Evolutionary conservation across 1,284 basidiomycete species (phyloP).

Genomic region (Cutaneotrichosporon daszewskae): DNA sequence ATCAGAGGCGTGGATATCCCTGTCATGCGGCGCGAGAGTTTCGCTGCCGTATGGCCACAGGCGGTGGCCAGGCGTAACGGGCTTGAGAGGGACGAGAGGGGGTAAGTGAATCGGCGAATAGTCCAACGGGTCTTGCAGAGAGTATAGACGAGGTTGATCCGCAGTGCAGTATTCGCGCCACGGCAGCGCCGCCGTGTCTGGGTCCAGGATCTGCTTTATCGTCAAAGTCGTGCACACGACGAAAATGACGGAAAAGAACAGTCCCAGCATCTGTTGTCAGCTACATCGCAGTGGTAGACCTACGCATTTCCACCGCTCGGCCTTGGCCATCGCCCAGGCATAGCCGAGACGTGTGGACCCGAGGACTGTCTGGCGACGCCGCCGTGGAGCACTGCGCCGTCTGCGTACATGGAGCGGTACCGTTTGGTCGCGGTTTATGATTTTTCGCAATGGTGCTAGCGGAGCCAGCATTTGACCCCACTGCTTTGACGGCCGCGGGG

Average conservation of each 20-base stretch:
- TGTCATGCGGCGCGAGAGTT: constrained; percentile 18
- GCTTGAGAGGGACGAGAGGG: constrained; percentile 18
- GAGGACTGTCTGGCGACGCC: no score
- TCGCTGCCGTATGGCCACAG: constrained; percentile 35
- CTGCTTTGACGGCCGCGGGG: background rate
- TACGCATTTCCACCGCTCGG: no score
- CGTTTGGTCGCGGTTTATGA: no score
- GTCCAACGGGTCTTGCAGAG: constrained; percentile 23
- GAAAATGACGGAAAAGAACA: constrained; percentile 1
- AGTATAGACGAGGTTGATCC: constrained; percentile 47
- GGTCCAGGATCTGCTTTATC: constrained; percentile 87
- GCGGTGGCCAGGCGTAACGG: constrained; percentile 39
- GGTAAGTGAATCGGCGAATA: background rate
- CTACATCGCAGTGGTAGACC: no score
- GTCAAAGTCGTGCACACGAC: constrained; percentile 36
- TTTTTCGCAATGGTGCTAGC: no score
- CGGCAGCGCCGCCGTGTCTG: constrained; percentile 88
- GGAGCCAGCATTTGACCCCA: no score
- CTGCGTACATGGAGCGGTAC: no score
- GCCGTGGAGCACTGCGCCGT: no score
- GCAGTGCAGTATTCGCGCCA: constrained; percentile 87
- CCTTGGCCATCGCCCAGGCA: no score
- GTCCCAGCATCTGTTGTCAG: background rate
- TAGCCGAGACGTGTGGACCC: no score
- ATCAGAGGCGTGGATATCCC: constrained; percentile 17